These are phyloP conservation scores for Yamadazyma akitaensis DNA, from an alignment of 805 yeast genomes.

Conservation along the genomic window DNA sequence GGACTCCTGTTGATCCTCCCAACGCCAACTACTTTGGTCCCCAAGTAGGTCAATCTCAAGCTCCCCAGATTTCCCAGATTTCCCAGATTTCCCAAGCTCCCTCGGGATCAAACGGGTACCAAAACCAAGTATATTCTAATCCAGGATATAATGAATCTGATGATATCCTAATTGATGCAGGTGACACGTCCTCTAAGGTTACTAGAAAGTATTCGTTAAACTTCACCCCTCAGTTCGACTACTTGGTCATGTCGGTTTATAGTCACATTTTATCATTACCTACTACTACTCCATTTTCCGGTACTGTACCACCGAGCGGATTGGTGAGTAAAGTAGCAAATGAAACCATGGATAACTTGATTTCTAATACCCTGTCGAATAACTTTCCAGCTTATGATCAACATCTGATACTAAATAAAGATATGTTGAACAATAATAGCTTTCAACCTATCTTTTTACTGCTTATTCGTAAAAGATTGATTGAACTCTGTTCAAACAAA, in stretches of 20 bases:
- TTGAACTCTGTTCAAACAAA: constrained; percentile 35
- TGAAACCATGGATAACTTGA: constrained; percentile 32
- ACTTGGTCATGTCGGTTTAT: constrained; percentile 32
- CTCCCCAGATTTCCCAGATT: background rate
- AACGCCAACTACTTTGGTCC: constrained; percentile 6
- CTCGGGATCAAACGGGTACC: constrained; percentile 2
- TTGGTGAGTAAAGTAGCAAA: constrained; percentile 42
- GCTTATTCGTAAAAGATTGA: constrained; percentile 38
- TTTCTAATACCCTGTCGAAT: constrained; percentile 16
- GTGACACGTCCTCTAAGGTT: constrained; percentile 17
- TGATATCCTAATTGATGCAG: constrained; percentile 40
- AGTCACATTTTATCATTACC: constrained; percentile 36
- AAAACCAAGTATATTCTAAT: constrained; percentile 22
- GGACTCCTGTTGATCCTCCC: constrained; percentile 37
- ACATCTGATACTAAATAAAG: constrained; percentile 30
- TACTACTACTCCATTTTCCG: constrained; percentile 45
- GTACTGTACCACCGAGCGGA: constrained; percentile 42
- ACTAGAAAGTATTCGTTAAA: constrained; percentile 31
- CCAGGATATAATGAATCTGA: constrained; percentile 38
- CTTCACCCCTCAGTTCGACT: constrained; percentile 37
- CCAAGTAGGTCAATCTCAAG: constrained; percentile 5
- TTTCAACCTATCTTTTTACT: constrained; percentile 40
- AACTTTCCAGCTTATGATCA: constrained; percentile 28
- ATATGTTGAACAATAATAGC: constrained; percentile 27
- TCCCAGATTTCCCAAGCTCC: constrained; percentile 1